phyloP scores from a whole-genome alignment of 164 flowering plant species.

The Magnolia sinica region DNA sequence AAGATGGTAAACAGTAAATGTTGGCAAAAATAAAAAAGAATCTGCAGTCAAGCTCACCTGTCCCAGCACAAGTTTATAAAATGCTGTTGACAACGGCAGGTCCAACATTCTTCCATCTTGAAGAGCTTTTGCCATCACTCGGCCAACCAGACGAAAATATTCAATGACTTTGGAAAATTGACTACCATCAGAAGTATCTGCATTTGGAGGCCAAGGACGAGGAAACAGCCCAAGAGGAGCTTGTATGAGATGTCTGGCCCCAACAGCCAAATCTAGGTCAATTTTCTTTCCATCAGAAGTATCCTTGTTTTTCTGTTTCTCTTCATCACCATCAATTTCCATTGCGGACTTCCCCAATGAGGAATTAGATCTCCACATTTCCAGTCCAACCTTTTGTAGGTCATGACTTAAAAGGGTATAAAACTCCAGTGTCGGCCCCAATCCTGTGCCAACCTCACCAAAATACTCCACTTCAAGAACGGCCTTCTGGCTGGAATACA shows the following conservation, averaged over 20 bases:
- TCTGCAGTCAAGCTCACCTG: slow-evolving; percentile 52
- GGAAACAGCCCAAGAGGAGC: slow-evolving; percentile 96
- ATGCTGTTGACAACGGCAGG: slow-evolving; percentile 79
- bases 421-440: slow-evolving; percentile 97
- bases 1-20: not conserved
- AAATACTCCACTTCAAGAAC: slow-evolving; percentile 98
- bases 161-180: slow-evolving; percentile 62
- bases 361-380: slow-evolving; percentile 81
- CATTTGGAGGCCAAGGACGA: slow-evolving; percentile 81
- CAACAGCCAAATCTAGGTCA: slow-evolving; percentile 21
- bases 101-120: slow-evolving; percentile 98
- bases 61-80: slow-evolving; percentile 88
- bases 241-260: slow-evolving; percentile 43
- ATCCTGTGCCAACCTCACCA: slow-evolving; percentile 98
- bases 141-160: slow-evolving; percentile 80
- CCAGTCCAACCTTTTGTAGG: slow-evolving; percentile 67
- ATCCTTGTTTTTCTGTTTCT: slow-evolving; percentile 28
- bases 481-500: slow-evolving; percentile 96
- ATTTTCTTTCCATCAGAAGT: slow-evolving; percentile 21
- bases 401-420: slow-evolving; percentile 94
- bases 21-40: not conserved
- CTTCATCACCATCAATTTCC: slow-evolving; percentile 60
- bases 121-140: slow-evolving; percentile 96
- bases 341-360: slow-evolving; percentile 41
- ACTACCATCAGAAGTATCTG: slow-evolving; percentile 71